Conservation (phyloP, 441 rosid species). For the Euphorbia schlechtendalii region DNA sequence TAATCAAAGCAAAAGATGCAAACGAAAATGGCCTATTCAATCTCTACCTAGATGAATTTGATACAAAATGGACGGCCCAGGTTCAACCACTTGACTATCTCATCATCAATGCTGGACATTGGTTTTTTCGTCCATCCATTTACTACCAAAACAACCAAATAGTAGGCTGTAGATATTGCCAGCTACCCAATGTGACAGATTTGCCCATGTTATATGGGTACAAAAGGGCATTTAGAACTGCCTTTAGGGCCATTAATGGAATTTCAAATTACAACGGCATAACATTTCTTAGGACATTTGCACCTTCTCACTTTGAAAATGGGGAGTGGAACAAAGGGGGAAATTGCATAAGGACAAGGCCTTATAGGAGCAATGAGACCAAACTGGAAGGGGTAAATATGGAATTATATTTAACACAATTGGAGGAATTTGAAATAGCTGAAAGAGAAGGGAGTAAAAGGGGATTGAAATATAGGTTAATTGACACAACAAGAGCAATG, state of each 20-base stretch:
- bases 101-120: slow-evolving; percentile 68
- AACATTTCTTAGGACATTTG: slow-evolving; percentile 56
- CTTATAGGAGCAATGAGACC: slow-evolving; percentile 49
- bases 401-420: slow-evolving; percentile 50
- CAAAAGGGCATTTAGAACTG: slow-evolving; percentile 58
- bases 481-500: slow-evolving; percentile 60
- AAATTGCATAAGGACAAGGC: slow-evolving; percentile 63
- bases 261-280: slow-evolving; percentile 19
- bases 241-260: slow-evolving; percentile 38
- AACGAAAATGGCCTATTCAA: slow-evolving; percentile 47
- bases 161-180: slow-evolving; percentile 66
- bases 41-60: slow-evolving; percentile 48
- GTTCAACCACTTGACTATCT: slow-evolving; percentile 39
- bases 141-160: slow-evolving; percentile 51
- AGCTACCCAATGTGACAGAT: slow-evolving; percentile 48
- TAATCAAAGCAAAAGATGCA: slow-evolving; percentile 53
- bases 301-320: slow-evolving; percentile 86
- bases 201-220: slow-evolving; percentile 56
- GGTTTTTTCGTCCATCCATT: slow-evolving; percentile 74
- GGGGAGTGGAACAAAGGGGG: slow-evolving; percentile 79
- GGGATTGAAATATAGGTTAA: slow-evolving; percentile 37
- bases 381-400: slow-evolving; percentile 49
- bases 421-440: slow-evolving; percentile 58
- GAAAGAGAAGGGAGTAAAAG: slow-evolving; percentile 38
- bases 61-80: slow-evolving; percentile 61